Percentiles rank a stretch among this genome's conserved stretches.
Conservation (phyloP, 1,284 basidiomycete genomes). For the Rhodotorula sp. region DNA sequence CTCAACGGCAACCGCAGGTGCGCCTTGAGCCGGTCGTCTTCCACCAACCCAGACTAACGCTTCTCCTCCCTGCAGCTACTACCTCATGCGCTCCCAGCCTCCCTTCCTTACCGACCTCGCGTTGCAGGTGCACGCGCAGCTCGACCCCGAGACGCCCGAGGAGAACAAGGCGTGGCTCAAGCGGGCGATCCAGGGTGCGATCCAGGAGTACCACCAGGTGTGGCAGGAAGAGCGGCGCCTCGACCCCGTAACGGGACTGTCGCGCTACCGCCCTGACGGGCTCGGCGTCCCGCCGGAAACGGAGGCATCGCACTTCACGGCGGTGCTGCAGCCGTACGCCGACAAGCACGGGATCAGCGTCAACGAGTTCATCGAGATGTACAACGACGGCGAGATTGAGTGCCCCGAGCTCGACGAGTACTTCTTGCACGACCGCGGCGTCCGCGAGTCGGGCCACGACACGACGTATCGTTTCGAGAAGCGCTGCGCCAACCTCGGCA, state of each 20-base stretch:
- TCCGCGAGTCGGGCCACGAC: conserved; percentile 72
- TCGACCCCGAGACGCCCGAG: conserved; percentile 78
- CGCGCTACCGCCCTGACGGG: conserved; percentile 91
- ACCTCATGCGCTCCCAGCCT: conserved; percentile 92
- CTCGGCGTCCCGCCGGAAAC: conserved; percentile 91
- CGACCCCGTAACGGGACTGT: conserved; percentile 88
- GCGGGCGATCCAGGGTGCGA: conserved; percentile 90
- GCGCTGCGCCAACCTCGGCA: conserved; percentile 86
- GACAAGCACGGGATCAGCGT: conserved; percentile 91
- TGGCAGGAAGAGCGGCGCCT: conserved; percentile 89
- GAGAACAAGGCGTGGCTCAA: conserved; percentile 90
- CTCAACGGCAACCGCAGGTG: conserved; percentile 54
- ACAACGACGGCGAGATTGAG: conserved; percentile 78
- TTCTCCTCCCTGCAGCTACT: conserved; percentile 59
- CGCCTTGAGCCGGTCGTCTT: conserved; percentile 20
- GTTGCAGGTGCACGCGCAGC: conserved; percentile 93
- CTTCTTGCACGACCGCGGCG: conserved; percentile 82
- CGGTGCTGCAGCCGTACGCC: conserved; percentile 93
- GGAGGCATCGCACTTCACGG: conserved; percentile 96
- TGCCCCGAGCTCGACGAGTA: conserved; percentile 94
- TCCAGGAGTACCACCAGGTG: conserved; percentile 97
- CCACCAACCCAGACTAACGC: neutral
- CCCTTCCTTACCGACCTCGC: conserved; percentile 99
- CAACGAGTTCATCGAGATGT: conserved; percentile 94
- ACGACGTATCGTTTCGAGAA: conserved; percentile 97